Evolutionary conservation across 225 moss, liverwort and hornwort species (phyloP).

Genomic region (Polytrichum formosum): DNA sequence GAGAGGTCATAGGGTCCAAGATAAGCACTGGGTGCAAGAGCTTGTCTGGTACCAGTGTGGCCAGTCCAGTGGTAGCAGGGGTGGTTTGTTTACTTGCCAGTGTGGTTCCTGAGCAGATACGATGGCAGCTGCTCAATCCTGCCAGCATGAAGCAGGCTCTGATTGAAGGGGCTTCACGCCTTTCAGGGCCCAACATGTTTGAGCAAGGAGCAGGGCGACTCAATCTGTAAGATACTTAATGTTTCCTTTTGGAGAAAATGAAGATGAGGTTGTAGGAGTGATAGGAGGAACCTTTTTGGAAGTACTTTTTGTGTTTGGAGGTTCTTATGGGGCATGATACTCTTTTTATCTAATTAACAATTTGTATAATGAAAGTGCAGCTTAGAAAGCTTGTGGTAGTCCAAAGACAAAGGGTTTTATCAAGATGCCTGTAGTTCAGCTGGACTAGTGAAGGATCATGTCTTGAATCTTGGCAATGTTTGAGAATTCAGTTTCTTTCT

Average conservation of each 20-base stretch:
- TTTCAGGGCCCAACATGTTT: slow-evolving; percentile 89
- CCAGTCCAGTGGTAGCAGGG: slow-evolving; percentile 96
- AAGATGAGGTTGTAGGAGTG: no score
- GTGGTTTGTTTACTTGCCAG: slow-evolving; percentile 91
- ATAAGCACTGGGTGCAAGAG: slow-evolving; percentile 95
- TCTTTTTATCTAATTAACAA: no score
- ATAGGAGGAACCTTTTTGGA: no score
- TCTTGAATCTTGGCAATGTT: no score
- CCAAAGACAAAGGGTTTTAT: no score
- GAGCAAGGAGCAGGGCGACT: slow-evolving; percentile 97
- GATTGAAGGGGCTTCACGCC: slow-evolving; percentile 86
- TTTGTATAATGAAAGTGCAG: no score
- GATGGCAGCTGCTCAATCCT: slow-evolving; percentile 86
- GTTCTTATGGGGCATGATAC: no score
- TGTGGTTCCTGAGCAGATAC: slow-evolving; percentile 75
- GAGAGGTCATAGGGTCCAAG: slow-evolving; percentile 91
- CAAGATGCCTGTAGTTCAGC: not conserved
- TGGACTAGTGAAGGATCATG: not conserved
- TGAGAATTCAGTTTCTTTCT: not conserved
- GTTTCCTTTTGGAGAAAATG: no score
- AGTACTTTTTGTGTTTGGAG: no score
- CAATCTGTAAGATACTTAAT: slow-evolving; percentile 64
- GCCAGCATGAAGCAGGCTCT: slow-evolving; percentile 99
- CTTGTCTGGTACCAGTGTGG: slow-evolving; percentile 94
- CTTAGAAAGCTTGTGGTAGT: no score